These are phyloP conservation scores for Canna indica DNA, from an alignment of 176 grass and related monocot genomes.

Conservation along the genomic window DNA sequence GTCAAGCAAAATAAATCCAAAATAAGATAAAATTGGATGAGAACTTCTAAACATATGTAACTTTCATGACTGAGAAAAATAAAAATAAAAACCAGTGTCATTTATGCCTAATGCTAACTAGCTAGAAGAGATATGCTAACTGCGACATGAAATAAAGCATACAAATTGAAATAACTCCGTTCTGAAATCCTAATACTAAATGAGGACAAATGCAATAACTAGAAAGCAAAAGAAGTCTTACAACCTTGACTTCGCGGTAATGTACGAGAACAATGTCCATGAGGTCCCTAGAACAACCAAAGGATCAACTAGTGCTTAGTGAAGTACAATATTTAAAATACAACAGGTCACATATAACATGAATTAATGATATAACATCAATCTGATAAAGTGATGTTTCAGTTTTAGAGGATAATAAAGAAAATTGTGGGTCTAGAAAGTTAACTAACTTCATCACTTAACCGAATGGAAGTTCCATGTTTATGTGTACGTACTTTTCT, in stretches of 20 bases:
- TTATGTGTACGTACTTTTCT: too few species aligned
- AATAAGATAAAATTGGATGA: too few species aligned
- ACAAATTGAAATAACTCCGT: not conserved
- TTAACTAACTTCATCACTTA: too few species aligned
- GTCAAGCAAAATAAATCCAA: too few species aligned
- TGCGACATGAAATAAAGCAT: not conserved
- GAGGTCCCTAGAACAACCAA: slow-evolving; percentile 50
- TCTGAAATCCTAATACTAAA: not conserved
- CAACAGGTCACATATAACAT: too few species aligned
- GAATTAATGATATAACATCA: too few species aligned
- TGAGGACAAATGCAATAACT: not conserved
- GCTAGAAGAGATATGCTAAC: not conserved
- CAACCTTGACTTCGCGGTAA: slow-evolving; percentile 95
- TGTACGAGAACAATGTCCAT: slow-evolving; percentile 99
- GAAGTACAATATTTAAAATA: not conserved
- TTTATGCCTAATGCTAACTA: not conserved
- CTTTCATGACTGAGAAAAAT: too few species aligned
- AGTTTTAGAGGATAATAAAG: too few species aligned
- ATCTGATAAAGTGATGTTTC: too few species aligned
- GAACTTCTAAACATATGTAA: too few species aligned
- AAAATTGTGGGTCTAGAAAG: too few species aligned
- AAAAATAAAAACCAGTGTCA: not conserved
- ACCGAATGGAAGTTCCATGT: too few species aligned
- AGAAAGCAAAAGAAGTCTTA: not conserved
- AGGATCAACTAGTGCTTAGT: not conserved